Conservation (phyloP, 2,329 filamentous ascomycete genomes). For the Aspergillus neoniger region DNA sequence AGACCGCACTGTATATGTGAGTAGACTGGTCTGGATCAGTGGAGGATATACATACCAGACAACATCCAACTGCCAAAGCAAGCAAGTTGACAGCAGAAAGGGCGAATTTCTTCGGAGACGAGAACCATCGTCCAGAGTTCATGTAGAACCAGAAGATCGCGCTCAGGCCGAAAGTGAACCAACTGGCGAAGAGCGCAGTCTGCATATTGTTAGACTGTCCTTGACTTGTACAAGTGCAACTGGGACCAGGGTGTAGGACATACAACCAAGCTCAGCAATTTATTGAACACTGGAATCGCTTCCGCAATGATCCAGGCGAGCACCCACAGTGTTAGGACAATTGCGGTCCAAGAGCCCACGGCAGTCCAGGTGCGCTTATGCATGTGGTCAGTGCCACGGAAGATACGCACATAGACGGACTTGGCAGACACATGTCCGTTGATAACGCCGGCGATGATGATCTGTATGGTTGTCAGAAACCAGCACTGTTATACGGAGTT, state of each 20-base stretch:
- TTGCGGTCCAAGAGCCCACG: constrained; percentile 59
- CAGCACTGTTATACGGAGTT: not conserved
- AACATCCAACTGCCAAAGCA: constrained; percentile 25
- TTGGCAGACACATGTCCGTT: constrained; percentile 68
- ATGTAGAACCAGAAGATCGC: constrained; percentile 43
- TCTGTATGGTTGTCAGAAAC: constrained; percentile 35
- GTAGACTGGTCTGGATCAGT: not conserved
- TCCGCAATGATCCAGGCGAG: constrained; percentile 69
- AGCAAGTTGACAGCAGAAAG: constrained; percentile 31
- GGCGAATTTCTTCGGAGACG: constrained; percentile 32
- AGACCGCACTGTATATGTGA: constrained; percentile 30
- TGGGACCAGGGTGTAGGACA: not conserved
- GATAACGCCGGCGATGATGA: constrained; percentile 70
- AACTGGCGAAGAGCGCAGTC: constrained; percentile 63
- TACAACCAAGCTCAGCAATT: constrained; percentile 64
- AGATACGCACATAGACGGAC: constrained; percentile 66
- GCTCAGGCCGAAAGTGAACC: constrained; percentile 60
- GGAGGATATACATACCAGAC: constrained; percentile 22
- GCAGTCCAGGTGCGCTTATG: constrained; percentile 54
- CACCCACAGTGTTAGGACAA: constrained; percentile 59
- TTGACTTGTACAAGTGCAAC: not conserved
- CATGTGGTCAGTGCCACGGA: constrained; percentile 60
- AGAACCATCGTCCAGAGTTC: constrained; percentile 37
- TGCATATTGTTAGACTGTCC: constrained; percentile 10
- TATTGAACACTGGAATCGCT: constrained; percentile 69